Evolutionary conservation across 1,284 basidiomycete genomes (phyloP).

Genomic region (Schizophyllum amplum): DNA sequence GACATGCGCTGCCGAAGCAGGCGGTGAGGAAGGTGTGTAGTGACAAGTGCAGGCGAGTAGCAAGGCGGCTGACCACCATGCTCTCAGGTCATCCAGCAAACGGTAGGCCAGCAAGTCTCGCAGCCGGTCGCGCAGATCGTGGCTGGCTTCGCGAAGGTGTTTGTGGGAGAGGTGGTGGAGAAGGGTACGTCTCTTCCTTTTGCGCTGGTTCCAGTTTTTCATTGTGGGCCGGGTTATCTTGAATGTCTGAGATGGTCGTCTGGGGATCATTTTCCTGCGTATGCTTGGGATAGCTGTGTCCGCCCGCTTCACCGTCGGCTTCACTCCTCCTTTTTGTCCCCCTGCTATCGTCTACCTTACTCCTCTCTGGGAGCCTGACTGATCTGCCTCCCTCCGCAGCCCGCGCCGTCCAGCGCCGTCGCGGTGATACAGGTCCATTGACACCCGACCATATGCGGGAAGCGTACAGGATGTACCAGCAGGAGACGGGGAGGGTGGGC

Average conservation of each 20-base stretch:
- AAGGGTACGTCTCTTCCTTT: slow-evolving; percentile 72
- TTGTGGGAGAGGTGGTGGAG: slow-evolving; percentile 88
- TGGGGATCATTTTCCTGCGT: no score
- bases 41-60: slow-evolving; percentile 5
- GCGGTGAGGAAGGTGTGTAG: slow-evolving; percentile 65
- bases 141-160: slow-evolving; percentile 85
- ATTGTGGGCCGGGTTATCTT: neutral
- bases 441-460: slow-evolving; percentile 84
- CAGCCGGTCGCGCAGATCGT: slow-evolving; percentile 83
- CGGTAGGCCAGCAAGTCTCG: slow-evolving; percentile 75
- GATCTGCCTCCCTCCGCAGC: slow-evolving; percentile 37
- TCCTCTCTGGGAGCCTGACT: no score
- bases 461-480: slow-evolving; percentile 77
- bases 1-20: slow-evolving; percentile 78
- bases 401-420: slow-evolving; percentile 64
- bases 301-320: neutral
- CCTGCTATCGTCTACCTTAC: no score
- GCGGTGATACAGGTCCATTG: slow-evolving; percentile 70
- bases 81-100: slow-evolving; percentile 76
- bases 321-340: no score
- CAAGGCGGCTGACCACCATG: neutral
- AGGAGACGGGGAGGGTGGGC: slow-evolving; percentile 72
- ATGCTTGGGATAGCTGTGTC: no score
- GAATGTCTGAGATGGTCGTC: no score
- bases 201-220: no score